Evolutionary conservation across 2,329 filamentous ascomycete genomes (phyloP).

Genomic region (Cryphonectria parasitica): DNA sequence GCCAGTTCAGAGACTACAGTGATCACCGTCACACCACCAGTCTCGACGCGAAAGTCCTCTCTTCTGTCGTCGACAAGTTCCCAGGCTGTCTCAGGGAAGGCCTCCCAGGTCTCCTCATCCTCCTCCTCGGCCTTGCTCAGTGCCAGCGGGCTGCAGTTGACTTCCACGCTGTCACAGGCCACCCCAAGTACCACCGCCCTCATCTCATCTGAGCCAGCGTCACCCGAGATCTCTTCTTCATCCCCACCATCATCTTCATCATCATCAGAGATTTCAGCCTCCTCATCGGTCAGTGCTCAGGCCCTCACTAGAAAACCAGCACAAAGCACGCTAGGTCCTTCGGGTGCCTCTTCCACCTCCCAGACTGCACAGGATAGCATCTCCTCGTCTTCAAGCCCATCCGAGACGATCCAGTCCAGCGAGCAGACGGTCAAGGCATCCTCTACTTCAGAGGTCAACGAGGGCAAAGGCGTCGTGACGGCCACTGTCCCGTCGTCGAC

Average conservation of each 20-base stretch:
- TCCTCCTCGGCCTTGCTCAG: conserved; percentile 1
- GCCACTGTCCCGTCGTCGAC: conserved; percentile 16
- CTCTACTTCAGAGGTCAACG: not conserved
- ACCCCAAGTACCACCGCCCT: not conserved
- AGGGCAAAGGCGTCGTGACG: not conserved
- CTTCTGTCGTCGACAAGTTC: not conserved
- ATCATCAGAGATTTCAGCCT: not conserved
- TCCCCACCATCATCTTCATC: not conserved
- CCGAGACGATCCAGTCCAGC: not conserved
- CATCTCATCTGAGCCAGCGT: conserved; percentile 6
- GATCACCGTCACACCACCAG: conserved; percentile 6
- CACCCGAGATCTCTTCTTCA: not conserved
- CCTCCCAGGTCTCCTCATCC: not conserved
- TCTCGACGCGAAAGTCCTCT: not conserved
- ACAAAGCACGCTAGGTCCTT: not conserved
- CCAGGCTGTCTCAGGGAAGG: not conserved
- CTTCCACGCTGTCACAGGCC: conserved; percentile 1
- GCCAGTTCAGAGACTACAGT: conserved; percentile 1
- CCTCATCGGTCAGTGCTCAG: not conserved
- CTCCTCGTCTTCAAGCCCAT: not conserved
- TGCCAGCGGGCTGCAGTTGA: conserved; percentile 10
- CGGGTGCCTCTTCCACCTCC: conserved; percentile 2
- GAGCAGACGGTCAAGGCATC: not conserved
- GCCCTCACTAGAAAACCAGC: not conserved
- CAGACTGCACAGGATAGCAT: too few relatives aligned